Percentiles rank a stretch among this genome's conserved stretches.
Evolutionary conservation across 352 stramenopile genomes (phyloP).

Genomic region (Globisporangium canariense): DNA sequence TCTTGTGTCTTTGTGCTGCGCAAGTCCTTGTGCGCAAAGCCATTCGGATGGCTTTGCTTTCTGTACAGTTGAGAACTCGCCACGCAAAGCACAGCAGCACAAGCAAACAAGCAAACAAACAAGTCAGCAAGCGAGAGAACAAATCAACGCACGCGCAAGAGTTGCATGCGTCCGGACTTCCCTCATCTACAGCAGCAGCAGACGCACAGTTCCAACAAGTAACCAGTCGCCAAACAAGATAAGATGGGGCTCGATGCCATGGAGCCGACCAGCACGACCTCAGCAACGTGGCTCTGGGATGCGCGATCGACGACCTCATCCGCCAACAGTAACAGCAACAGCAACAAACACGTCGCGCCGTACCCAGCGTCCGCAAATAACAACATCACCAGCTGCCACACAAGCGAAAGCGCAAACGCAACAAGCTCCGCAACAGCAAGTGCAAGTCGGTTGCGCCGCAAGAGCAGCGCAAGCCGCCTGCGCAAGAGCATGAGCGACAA

Average conservation of each 20-base stretch:
- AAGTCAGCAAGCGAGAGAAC: not conserved
- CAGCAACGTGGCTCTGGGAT: not conserved
- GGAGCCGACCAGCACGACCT: constrained; percentile 1
- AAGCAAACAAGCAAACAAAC: not conserved
- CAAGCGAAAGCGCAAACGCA: not conserved
- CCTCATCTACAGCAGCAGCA: not conserved
- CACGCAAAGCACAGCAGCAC: constrained; percentile 3
- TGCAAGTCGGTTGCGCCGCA: constrained; percentile 24
- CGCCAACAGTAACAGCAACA: constrained; percentile 3
- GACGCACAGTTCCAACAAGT: constrained; percentile 1
- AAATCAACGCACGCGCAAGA: constrained; percentile 7
- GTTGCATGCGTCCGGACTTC: constrained; percentile 15
- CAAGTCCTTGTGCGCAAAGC: not conserved
- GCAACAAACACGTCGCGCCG: constrained; percentile 14
- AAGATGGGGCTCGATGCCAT: constrained; percentile 14
- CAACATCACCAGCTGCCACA: not conserved
- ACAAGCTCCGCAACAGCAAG: not conserved
- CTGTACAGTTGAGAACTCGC: constrained; percentile 7
- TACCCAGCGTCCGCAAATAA: constrained; percentile 2
- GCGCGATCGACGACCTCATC: constrained; percentile 12
- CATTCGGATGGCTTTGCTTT: not conserved
- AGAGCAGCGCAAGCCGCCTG: constrained; percentile 21
- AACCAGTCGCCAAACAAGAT: constrained; percentile 2
- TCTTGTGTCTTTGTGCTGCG: not conserved
- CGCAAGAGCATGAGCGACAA: constrained; percentile 34